Evolutionary conservation across 2,329 filamentous ascomycete genomes (phyloP).

Genomic region (Cladosporium phlei): DNA sequence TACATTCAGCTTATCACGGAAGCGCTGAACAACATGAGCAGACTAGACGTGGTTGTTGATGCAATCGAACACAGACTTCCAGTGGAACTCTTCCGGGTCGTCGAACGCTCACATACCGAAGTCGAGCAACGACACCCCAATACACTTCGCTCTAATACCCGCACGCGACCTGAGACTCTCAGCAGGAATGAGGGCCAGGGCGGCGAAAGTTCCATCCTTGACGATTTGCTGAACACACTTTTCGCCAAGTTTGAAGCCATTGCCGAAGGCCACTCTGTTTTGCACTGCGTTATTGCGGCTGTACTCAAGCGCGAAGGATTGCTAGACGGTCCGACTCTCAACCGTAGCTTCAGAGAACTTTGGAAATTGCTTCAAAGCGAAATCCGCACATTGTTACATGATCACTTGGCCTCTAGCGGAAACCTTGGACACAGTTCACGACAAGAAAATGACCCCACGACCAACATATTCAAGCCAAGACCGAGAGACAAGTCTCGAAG

Average conservation of each 20-base stretch:
- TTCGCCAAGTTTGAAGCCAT: slow-evolving; percentile 98
- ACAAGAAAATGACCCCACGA: slow-evolving; percentile 44
- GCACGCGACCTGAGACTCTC: slow-evolving; percentile 1
- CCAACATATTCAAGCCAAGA: slow-evolving; percentile 51
- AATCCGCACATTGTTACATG: slow-evolving; percentile 88
- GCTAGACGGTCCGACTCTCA: slow-evolving; percentile 58
- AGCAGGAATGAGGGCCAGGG: slow-evolving; percentile 20
- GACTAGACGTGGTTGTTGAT: slow-evolving; percentile 80
- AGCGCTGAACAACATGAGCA: slow-evolving; percentile 80
- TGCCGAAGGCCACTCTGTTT: slow-evolving; percentile 86
- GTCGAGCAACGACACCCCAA: slow-evolving; percentile 90
- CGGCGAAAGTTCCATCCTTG: slow-evolving; percentile 66
- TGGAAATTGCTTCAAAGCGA: slow-evolving; percentile 99
- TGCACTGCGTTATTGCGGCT: slow-evolving; percentile 85
- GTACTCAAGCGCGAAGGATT: slow-evolving; percentile 77
- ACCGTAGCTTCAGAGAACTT: slow-evolving; percentile 87
- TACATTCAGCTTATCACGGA: slow-evolving; percentile 87
- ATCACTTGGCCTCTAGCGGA: slow-evolving; percentile 90
- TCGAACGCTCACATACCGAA: slow-evolving; percentile 91
- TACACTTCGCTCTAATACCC: slow-evolving; percentile 53
- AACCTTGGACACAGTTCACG: slow-evolving; percentile 59
- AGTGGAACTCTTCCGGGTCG: slow-evolving; percentile 87
- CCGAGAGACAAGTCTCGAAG: slow-evolving; percentile 52
- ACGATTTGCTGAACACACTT: slow-evolving; percentile 84
- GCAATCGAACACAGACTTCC: slow-evolving; percentile 88